Conservation (phyloP, 2,329 filamentous ascomycete genomes). For the Aspergillus glaucus region DNA sequence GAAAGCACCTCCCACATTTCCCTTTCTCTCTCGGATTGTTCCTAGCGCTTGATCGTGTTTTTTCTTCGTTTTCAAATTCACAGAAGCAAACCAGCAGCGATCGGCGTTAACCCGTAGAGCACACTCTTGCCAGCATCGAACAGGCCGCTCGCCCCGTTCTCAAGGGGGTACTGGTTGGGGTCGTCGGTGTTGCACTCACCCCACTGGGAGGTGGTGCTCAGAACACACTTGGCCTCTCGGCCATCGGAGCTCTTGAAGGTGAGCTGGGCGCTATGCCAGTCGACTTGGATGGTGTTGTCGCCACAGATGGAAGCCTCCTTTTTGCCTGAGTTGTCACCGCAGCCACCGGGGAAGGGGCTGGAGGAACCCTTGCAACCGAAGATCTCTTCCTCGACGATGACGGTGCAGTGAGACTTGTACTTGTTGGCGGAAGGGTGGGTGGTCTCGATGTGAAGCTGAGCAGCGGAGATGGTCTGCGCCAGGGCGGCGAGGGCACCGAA, state of each 20-base stretch:
- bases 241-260: conserved; percentile 1
- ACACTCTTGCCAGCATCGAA: background rate
- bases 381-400: conserved; percentile 10
- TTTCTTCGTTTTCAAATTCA: background rate
- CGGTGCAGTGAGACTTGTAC: conserved; percentile 9
- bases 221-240: conserved; percentile 9
- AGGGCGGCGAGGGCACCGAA: conserved; percentile 7
- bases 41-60: background rate
- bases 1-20: background rate
- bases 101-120: conserved; percentile 3
- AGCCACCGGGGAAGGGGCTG: conserved; percentile 8
- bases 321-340: conserved; percentile 21
- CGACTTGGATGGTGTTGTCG: conserved; percentile 2
- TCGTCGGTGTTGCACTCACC: conserved; percentile 10
- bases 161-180: conserved; percentile 4
- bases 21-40: background rate
- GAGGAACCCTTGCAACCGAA: conserved; percentile 13
- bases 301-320: conserved; percentile 7
- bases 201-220: conserved; percentile 4
- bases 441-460: conserved; percentile 9
- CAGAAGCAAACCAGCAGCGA: conserved; percentile 6
- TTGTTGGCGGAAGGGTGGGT: conserved; percentile 9
- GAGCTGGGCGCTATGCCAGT: conserved; percentile 9
- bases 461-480: conserved; percentile 8
- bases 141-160: conserved; percentile 1